Evolutionary conservation across 1,284 basidiomycete genomes (phyloP).

Genomic region (Ustilago crameri): DNA sequence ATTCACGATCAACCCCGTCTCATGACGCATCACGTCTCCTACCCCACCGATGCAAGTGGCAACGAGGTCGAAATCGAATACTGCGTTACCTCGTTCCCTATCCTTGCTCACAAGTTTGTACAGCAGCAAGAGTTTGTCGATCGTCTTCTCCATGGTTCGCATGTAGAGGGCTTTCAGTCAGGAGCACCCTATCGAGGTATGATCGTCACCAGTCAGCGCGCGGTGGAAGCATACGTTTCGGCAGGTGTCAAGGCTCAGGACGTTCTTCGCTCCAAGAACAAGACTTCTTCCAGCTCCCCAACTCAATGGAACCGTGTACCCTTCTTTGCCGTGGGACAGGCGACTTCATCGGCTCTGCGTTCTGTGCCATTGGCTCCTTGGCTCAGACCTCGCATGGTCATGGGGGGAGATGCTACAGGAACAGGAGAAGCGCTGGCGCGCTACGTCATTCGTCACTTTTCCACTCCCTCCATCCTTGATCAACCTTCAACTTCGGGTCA

Average conservation of each 20-base stretch:
- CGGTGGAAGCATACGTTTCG: conserved; percentile 61
- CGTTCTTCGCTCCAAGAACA: conserved; percentile 18
- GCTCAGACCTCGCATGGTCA: conserved; percentile 49
- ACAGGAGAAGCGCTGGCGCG: conserved; percentile 59
- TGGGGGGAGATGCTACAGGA: conserved; percentile 60
- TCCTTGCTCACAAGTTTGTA: conserved; percentile 51
- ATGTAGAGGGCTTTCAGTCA: background rate
- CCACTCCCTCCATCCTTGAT: conserved; percentile 25
- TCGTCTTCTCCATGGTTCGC: conserved; percentile 38
- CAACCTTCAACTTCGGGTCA: conserved; percentile 13
- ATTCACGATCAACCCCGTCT: conserved; percentile 55
- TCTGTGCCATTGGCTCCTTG: conserved; percentile 41
- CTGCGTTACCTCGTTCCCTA: conserved; percentile 58
- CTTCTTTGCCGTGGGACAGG: conserved; percentile 65
- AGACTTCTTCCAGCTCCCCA: conserved; percentile 30
- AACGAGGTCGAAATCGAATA: conserved; percentile 53
- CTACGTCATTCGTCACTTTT: conserved; percentile 52
- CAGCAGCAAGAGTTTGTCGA: conserved; percentile 47
- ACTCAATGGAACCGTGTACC: conserved; percentile 57
- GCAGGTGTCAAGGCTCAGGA: conserved; percentile 44
- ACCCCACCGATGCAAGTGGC: conserved; percentile 25
- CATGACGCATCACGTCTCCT: conserved; percentile 63
- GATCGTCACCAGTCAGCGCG: conserved; percentile 61
- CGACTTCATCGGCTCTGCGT: conserved; percentile 52
- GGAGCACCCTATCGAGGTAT: conserved; percentile 50